Evolutionary conservation across 768 basidiomycete species (phyloP).

Genomic region (Termitomyces sp.): DNA sequence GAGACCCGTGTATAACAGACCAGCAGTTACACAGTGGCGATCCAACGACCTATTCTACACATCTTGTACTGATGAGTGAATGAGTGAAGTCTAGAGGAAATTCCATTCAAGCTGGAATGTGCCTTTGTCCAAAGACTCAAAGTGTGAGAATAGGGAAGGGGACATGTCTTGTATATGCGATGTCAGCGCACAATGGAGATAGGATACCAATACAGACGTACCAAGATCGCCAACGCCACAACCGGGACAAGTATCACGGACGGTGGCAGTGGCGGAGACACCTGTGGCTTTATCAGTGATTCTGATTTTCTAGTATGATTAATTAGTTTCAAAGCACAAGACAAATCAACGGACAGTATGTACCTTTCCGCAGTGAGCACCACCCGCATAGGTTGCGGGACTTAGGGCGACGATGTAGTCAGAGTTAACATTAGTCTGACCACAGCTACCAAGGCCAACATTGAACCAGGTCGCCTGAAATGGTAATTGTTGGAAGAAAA

Average conservation of each 20-base stretch:
- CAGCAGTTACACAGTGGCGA: not conserved
- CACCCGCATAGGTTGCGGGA: constrained; percentile 13
- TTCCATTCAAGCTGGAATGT: constrained; percentile 11
- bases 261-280: constrained; percentile 14
- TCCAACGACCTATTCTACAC: not conserved
- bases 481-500: not conserved
- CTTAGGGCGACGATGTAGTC: constrained; percentile 21
- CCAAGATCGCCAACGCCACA: constrained; percentile 17
- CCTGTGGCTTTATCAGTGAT: constrained; percentile 14
- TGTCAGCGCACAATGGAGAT: not conserved
- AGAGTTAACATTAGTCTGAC: constrained; percentile 14
- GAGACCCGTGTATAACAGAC: not conserved
- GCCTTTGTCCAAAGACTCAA: constrained; percentile 12
- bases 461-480: constrained; percentile 16
- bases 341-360: not conserved
- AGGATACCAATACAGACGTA: not conserved
- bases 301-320: constrained; percentile 7
- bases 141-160: constrained; percentile 16
- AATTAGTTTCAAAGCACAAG: not conserved
- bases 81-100: constrained; percentile 6
- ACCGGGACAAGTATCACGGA: constrained; percentile 17
- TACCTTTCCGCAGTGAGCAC: constrained; percentile 18
- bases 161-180: constrained; percentile 15
- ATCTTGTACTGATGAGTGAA: not conserved
- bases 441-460: constrained; percentile 21